Conservation (phyloP, 768 basidiomycete genomes). For the Wakefieldia striispora region DNA sequence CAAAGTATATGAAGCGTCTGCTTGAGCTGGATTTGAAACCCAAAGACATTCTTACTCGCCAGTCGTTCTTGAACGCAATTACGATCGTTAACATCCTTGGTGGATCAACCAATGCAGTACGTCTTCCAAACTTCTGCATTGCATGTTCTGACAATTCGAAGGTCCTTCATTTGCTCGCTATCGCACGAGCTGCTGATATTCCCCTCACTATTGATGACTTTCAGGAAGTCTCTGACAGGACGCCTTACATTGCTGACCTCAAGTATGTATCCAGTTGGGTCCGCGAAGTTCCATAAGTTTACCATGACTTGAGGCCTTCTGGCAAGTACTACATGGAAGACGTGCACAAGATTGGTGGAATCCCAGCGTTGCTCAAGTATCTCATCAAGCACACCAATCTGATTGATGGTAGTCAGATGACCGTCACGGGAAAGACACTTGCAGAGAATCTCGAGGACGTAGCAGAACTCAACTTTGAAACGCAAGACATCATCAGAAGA, state of each 20-base stretch:
- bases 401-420: slow-evolving; percentile 80
- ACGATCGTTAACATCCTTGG: slow-evolving; percentile 76
- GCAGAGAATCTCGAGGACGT: slow-evolving; percentile 85
- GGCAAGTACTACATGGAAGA: slow-evolving; percentile 92
- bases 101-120: slow-evolving; percentile 84
- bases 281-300: slow-evolving; percentile 1
- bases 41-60: slow-evolving; percentile 67
- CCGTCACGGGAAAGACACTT: slow-evolving; percentile 89
- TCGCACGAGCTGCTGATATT: slow-evolving; percentile 77
- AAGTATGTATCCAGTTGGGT: slow-evolving; percentile 43
- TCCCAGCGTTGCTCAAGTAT: slow-evolving; percentile 83
- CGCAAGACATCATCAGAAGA: slow-evolving; percentile 73
- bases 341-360: slow-evolving; percentile 80
- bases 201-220: slow-evolving; percentile 83
- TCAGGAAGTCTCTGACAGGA: slow-evolving; percentile 73
- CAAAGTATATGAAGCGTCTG: slow-evolving; percentile 69
- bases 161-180: slow-evolving; percentile 83
- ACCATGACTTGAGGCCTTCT: slow-evolving; percentile 53
- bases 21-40: slow-evolving; percentile 81
- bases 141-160: slow-evolving; percentile 25
- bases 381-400: slow-evolving; percentile 73
- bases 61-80: slow-evolving; percentile 82
- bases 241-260: slow-evolving; percentile 83
- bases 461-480: slow-evolving; percentile 63
- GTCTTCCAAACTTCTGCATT: slow-evolving; percentile 17